Base-by-base conservation (phyloP, 2,329 filamentous ascomycete species). In the Xylaria sp. region DNA sequence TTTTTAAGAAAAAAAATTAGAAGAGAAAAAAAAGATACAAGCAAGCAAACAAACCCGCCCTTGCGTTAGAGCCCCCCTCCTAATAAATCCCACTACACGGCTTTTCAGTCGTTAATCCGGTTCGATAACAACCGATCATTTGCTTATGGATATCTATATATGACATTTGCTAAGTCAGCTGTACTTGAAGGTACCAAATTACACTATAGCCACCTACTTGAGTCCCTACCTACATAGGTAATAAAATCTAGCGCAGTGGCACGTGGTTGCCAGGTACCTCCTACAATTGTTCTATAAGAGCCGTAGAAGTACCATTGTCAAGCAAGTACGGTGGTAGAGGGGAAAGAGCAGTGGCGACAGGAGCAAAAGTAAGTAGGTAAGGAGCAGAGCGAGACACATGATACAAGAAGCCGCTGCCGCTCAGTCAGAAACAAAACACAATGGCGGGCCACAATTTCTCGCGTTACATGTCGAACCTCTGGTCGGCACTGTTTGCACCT, bases 391-490 rank as follows among this genome's bases (percentile, higher is more conserved):
- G 39, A 69, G 50, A 65, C 65, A 67, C 66, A 51, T 14, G 45
- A 63, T 62, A 64, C 70, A 68, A 69, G 65, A 69, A 36, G 34
- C 34, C 64, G 61, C 53, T 47, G 56, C 66, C 67, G 32, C 69
- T 60, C 66, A 59, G 69, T 63, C 69, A 67, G 61, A 61, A 64
- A 62, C 65, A 68, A 74, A 73, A 72, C 68, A 72, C 65, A 74
- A 78, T 78, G 77, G 76, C 75, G 76, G 75, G 72, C 74, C 76
- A 76, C 76, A 75, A 77, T 73, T 71, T 74, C 65, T 77, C 75
- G 73, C 74, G 77, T 77, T 78, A 78, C 76, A 74, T 77, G 62
- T 72, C 71, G 71, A 75, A 65, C 70, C 62, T 79, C 67, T 78
- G 76, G 77, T 73, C 78, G 71, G 76, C 68, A 55, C 72, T 78